Conservation (phyloP, 495 filamentous ascomycete genomes). For the Neurospora tetrasperma region DNA sequence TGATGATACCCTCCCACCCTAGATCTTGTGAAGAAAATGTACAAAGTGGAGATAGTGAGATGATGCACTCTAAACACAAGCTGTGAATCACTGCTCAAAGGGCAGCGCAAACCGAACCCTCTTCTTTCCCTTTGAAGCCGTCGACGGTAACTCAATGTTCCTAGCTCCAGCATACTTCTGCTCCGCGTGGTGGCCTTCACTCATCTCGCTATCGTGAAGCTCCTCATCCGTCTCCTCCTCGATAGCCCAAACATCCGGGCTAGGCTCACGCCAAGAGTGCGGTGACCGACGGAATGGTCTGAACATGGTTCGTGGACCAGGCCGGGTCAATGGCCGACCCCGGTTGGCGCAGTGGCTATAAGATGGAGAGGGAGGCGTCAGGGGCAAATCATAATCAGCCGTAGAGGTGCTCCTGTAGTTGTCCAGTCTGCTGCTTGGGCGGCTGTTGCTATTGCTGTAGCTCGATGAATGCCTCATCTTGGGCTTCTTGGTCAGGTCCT, state of each 20-base stretch:
- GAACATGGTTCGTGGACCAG: neutral
- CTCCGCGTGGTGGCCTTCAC: slow-evolving; percentile 15
- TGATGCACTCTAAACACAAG: neutral
- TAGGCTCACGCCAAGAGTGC: slow-evolving; percentile 41
- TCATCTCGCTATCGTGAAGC: slow-evolving; percentile 23
- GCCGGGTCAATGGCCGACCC: slow-evolving; percentile 4
- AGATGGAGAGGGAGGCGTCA: neutral
- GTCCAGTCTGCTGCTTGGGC: neutral
- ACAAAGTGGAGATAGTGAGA: neutral
- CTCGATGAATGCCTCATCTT: slow-evolving; percentile 4
- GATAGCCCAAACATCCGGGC: slow-evolving; percentile 42
- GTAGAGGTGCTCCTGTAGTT: neutral
- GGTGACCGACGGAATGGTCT: slow-evolving; percentile 23
- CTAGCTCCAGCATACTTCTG: slow-evolving; percentile 7
- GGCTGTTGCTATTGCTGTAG: slow-evolving; percentile 1
- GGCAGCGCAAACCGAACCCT: slow-evolving; percentile 41
- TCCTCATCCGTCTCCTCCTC: slow-evolving; percentile 40
- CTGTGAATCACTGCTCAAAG: slow-evolving; percentile 11
- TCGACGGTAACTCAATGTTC: slow-evolving; percentile 25
- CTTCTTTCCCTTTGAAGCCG: slow-evolving; percentile 39
- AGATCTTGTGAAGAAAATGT: neutral
- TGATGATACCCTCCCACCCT: neutral
- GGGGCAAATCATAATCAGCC: neutral
- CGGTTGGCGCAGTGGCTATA: slow-evolving; percentile 1
- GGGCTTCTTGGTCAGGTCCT: slow-evolving; percentile 11